Evolutionary conservation across 2,329 filamentous ascomycete species (phyloP), one percentile per base, ranked within the genome.

Genomic region (Aspergillus nomiae): DNA sequence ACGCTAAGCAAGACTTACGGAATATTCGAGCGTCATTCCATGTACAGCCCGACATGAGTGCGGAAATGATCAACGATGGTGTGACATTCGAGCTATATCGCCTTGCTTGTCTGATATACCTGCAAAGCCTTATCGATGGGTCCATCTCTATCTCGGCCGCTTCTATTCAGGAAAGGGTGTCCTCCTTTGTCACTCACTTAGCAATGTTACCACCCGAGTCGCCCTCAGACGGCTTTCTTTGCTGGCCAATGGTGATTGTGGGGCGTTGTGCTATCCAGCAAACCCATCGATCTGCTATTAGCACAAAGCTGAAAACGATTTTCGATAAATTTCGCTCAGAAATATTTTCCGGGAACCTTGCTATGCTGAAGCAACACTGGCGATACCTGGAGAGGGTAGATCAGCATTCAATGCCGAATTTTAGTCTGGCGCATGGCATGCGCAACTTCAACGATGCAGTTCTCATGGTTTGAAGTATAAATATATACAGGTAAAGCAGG

Each of bases 171-270:
- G 26, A 36, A 1, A 45, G 55, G 5, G 60, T 64, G 9, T 51
- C 53, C 1, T 45, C 30, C 8, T 62, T 64, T 24, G 46, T 64
- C n/a, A 11, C 30, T 3, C 21, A 38, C 7, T 30, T 64, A 6
- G 24, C 26, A 10, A 21, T 46, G 43, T 14, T 46, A 54, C 24
- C 56, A 59, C 2, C 53, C 56, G 6, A 41, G 19, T 41, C 38
- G 36, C 46, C 56, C 9, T 55, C 57, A 7, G 50, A 62, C 14
- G 45, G 60, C 16, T 53, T 64, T 24, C n/a, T 60, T 14, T 55
- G 56, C 53, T 64, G 63, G 63, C 63, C 60, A 10, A 16, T 64
- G 30, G 60, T 64, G 11, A 32, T 62, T 9, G 51, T 41, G 5
- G 60, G 63, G 6, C 28, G 59, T n/a, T 60, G 51, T 19, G 43